These are phyloP conservation scores for Tulasnella sp. DNA, from an alignment of 768 basidiomycete species.

Conservation along the genomic window DNA sequence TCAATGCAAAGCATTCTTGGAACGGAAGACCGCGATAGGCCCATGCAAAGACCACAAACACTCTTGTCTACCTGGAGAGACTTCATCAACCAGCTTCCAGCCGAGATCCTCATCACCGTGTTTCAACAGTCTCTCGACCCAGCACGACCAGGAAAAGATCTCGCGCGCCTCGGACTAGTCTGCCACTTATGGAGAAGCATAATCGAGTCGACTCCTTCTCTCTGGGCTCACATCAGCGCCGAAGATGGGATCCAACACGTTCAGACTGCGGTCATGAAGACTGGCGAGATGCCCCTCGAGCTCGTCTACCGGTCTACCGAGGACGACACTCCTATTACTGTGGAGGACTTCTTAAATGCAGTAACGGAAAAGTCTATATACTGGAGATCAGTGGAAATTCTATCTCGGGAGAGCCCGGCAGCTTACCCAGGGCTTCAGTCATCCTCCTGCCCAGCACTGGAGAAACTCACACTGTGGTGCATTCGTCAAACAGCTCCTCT, in stretches of 20 bases:
- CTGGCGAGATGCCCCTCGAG: neutral
- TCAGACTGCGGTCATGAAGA: neutral
- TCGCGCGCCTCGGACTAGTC: neutral
- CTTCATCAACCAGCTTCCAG: neutral
- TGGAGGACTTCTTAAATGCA: neutral
- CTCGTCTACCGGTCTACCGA: neutral
- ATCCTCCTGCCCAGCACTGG: neutral
- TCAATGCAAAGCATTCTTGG: no score
- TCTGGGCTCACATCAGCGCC: neutral
- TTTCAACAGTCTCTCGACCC: no score
- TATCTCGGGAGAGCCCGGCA: neutral
- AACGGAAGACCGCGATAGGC: no score
- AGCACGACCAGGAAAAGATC: no score
- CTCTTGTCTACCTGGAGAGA: neutral
- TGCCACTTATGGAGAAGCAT: neutral
- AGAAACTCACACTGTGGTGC: neutral
- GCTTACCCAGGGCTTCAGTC: neutral
- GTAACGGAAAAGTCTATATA: neutral
- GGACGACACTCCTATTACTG: neutral
- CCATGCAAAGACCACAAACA: no score
- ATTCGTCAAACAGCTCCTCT: neutral
- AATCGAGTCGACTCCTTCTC: neutral
- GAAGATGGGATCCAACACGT: neutral
- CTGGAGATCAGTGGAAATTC: neutral
- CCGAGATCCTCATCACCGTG: no score